Base-by-base conservation (phyloP, 2,329 filamentous ascomycete species). In the Didymella exigua region DNA sequence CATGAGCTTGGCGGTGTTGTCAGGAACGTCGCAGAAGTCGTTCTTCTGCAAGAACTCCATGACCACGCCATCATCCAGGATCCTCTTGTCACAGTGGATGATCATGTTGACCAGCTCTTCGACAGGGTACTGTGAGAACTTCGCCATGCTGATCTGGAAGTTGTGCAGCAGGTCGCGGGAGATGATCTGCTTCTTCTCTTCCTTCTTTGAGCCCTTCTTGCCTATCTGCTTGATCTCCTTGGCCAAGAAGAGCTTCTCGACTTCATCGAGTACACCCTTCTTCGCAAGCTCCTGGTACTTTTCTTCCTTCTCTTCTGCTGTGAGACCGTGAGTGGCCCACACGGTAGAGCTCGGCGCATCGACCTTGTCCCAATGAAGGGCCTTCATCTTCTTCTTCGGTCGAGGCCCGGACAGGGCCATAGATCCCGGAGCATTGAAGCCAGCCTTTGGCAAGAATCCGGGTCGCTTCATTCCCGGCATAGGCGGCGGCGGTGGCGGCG, bases 311-410 rank as follows among this genome's bases (percentile, higher is more conserved):
- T 89, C 90, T 72, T 96, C 88, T 4, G 87, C 85, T n/a, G 91
- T 96, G 5, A 91, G 89, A 26, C 90, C 86, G 74, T 96, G 91
- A 7, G 86, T 84, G 29, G 92, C 93, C 93, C 93, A 98, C 66
- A 97, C 90, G 49, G 93, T 97, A 45, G 91, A 89, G 73, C 95
- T 87, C 19, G 92, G 90, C 48, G 90, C 85, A 76, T 99, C 95
- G 49, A 99, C 91, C 81, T 98, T 98, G 78, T 99, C 95, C 93
- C 95, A 98, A 79, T 99, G 95, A 65, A 99, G 83, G 55, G 93
- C 93, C 86, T 99, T 99, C 76, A 99, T 91, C 82, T 98, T 99
- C 86, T 96, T 98, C 85, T 97, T 98, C 19, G 95, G 92, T 66
- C 93, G 83, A 47, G 92, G 90, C 57, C 92, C 89, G 30, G 91